Conservation (phyloP, 768 basidiomycete species). For the Suillus discolor region DNA sequence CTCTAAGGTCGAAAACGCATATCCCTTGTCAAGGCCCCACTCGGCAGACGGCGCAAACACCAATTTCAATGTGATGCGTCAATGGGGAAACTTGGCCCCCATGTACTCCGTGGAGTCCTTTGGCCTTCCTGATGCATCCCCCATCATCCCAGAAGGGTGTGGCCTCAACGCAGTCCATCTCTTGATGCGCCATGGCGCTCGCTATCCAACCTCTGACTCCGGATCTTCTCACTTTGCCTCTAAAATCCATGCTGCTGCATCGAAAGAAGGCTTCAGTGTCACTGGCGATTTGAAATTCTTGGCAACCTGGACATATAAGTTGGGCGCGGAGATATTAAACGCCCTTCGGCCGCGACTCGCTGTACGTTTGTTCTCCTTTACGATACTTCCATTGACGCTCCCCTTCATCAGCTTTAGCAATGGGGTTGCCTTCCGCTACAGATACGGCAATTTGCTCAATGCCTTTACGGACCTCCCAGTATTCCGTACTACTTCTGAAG, state of each 20-base stretch:
- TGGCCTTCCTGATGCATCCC: conserved; percentile 50
- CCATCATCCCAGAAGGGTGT: conserved; percentile 49
- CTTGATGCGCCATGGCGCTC: conserved; percentile 44
- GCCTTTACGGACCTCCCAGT: conserved; percentile 48
- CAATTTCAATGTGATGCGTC: conserved; percentile 46
- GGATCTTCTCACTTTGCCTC: conserved; percentile 32
- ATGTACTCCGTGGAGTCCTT: conserved; percentile 54
- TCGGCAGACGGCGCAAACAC: conserved; percentile 34
- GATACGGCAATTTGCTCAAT: conserved; percentile 49
- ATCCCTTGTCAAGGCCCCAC: conserved; percentile 44
- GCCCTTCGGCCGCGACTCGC: conserved; percentile 47
- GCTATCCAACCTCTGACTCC: conserved; percentile 40
- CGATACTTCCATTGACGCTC: neutral
- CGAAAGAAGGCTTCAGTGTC: conserved; percentile 31
- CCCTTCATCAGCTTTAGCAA: conserved; percentile 37
- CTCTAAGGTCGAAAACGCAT: conserved; percentile 38
- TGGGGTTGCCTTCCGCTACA: conserved; percentile 45
- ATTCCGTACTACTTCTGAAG: conserved; percentile 49
- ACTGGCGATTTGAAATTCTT: conserved; percentile 44
- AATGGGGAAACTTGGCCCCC: conserved; percentile 53
- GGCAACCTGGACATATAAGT: conserved; percentile 47
- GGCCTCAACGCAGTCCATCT: conserved; percentile 46
- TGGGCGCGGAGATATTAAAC: conserved; percentile 49
- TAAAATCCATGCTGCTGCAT: conserved; percentile 24
- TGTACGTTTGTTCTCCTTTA: conserved; percentile 20